Evolutionary conservation across 345 rosid species (phyloP), one percentile per base, ranked within the genome.

Genomic region (Bretschneidera sinensis): DNA sequence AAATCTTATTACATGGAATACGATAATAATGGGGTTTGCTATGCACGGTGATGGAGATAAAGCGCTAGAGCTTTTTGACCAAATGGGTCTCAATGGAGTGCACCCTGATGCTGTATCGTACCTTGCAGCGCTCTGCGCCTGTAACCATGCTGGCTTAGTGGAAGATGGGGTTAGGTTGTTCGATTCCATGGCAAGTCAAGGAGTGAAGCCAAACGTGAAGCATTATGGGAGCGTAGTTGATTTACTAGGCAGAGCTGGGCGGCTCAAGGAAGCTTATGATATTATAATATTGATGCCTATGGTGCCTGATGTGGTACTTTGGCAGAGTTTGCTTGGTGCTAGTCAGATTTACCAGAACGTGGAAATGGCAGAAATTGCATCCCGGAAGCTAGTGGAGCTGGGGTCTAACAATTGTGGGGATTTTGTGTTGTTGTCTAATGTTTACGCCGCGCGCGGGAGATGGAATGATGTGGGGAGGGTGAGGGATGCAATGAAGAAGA

Each of bases 271-370:
- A 65, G 92, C 98, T 31, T 83, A 83, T 31, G 77, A 82, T 48
- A 78, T 82, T 4, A 78, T 87, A 67, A 72, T 66, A 39, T 85
- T 88, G 1, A 79, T 89, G 89, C 74, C 92, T 0, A 67, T 73
- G 75, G 17, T 70, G 66, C 85, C 91, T 0, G 95, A 92, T 62
- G 60, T 79, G 67, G 76, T 92, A 43, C 78, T 92, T 24, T 92
- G 95, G 97, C 92, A 89, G 74, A 89, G 86, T 52, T 73, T 92
- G 63, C 91, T 89, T 39, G 86, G 91, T 48, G 88, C 98, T 56
- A 79, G 89, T 65, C 87, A 74, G 71, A 85, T 88, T 68, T 71
- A 87, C 48, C 75, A 71, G 54, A 71, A 89, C 34, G 74, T 84
- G 9, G 84, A 89, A 67, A 81, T 89, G 88, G 98, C 94, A 0